phyloP scores from a whole-genome alignment of 1,139 yeast genomes.

The Wickerhamiella infanticola region DNA sequence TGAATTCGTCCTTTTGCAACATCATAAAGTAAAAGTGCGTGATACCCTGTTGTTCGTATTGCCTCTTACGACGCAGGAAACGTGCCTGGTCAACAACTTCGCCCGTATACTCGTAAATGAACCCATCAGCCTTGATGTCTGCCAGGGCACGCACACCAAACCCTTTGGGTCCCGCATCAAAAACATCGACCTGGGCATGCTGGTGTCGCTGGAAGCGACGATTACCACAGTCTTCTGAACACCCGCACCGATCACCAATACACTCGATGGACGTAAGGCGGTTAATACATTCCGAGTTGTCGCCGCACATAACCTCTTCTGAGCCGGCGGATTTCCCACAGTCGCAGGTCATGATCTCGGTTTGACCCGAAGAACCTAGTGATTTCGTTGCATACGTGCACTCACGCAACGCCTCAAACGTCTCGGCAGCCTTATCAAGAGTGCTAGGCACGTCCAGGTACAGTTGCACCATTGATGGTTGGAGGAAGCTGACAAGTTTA shows the following conservation, averaged over 20 bases:
- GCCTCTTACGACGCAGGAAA: slow-evolving; percentile 57
- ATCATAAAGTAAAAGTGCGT: slow-evolving; percentile 94
- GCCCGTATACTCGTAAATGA: slow-evolving; percentile 84
- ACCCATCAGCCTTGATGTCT: slow-evolving; percentile 43
- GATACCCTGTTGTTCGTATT: slow-evolving; percentile 44
- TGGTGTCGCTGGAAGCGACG: slow-evolving; percentile 70
- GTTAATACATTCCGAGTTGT: slow-evolving; percentile 79
- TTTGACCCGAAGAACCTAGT: slow-evolving; percentile 55
- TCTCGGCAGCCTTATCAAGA: slow-evolving; percentile 51
- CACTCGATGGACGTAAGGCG: slow-evolving; percentile 87
- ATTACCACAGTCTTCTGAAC: slow-evolving; percentile 72
- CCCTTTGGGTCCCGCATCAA: slow-evolving; percentile 73
- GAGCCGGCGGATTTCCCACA: slow-evolving; percentile 39
- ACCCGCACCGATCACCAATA: slow-evolving; percentile 49
- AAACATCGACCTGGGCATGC: slow-evolving; percentile 60
- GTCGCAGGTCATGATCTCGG: slow-evolving; percentile 80
- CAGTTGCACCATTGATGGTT: slow-evolving; percentile 3
- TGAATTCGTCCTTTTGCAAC: slow-evolving; percentile 83
- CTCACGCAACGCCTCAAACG: slow-evolving; percentile 40
- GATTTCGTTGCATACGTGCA: slow-evolving; percentile 46
- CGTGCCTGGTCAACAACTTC: slow-evolving; percentile 72
- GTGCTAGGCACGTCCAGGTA: slow-evolving; percentile 40
- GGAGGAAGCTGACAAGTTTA: too few relatives aligned
- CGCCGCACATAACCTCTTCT: slow-evolving; percentile 62
- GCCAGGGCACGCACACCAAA: slow-evolving; percentile 68